A percentile compares a stretch with the other conserved stretches of the same genome.
Conservation (phyloP, 2,329 filamentous ascomycete species). For the Ophiostoma triangulosporum region DNA sequence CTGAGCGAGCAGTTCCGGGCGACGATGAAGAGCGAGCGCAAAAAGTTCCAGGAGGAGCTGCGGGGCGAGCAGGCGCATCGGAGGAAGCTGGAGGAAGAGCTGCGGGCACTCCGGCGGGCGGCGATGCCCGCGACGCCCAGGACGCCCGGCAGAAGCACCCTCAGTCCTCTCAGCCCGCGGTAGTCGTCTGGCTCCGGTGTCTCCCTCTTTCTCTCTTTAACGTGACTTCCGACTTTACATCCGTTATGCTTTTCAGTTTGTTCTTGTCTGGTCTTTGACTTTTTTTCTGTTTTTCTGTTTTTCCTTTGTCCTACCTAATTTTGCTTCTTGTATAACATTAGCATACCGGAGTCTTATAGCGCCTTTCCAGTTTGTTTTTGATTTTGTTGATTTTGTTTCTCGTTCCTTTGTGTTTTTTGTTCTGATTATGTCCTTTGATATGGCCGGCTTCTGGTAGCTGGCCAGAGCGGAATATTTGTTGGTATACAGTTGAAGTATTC, state of each 20-base stretch:
- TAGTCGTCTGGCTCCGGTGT: constrained; percentile 3
- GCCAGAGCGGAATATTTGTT: background rate
- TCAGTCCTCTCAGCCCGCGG: constrained; percentile 30
- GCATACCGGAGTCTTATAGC: constrained; percentile 6
- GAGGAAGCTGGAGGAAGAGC: constrained; percentile 37
- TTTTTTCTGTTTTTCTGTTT: background rate
- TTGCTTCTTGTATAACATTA: background rate
- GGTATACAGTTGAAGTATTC: background rate
- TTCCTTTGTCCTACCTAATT: background rate
- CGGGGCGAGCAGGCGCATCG: constrained; percentile 34
- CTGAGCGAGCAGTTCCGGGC: constrained; percentile 43
- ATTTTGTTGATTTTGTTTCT: background rate
- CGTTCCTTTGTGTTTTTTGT: background rate
- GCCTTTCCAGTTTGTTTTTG: background rate
- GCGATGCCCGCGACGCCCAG: no score
- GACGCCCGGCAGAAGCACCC: constrained; percentile 29
- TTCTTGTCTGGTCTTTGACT: background rate
- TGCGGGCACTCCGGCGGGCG: constrained; percentile 29
- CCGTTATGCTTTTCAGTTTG: background rate
- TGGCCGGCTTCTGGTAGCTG: background rate
- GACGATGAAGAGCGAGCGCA: constrained; percentile 43
- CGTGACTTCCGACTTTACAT: background rate
- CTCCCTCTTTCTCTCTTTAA: background rate
- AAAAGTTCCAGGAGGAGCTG: constrained; percentile 42
- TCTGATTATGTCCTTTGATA: background rate